Evolutionary conservation across 169 alveolate genomes (phyloP).

Genomic region (Neospora caninum): DNA sequence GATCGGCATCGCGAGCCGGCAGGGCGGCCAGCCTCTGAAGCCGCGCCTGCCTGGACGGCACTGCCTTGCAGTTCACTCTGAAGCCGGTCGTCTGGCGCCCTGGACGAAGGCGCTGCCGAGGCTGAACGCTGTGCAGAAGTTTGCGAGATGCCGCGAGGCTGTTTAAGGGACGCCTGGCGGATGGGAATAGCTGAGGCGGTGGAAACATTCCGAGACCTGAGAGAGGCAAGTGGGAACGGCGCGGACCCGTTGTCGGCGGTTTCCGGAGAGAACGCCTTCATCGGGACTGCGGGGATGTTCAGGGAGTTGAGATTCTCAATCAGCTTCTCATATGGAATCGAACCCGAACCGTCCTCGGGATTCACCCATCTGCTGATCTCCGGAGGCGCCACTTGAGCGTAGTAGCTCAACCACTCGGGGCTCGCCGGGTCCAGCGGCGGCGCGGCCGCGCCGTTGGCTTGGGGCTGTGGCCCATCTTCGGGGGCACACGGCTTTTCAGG

Average conservation of each 20-base stretch:
- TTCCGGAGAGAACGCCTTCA: neutral
- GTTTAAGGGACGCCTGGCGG: neutral
- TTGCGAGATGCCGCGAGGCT: neutral
- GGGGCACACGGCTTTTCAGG: neutral
- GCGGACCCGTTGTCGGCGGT: neutral
- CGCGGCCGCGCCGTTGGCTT: neutral
- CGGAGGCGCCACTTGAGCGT: conserved; percentile 58
- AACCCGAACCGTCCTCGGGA: conserved; percentile 59
- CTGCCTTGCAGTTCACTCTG: neutral
- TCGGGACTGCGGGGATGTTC: conserved; percentile 55
- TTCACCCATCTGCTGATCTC: conserved; percentile 67
- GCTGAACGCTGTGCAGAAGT: neutral
- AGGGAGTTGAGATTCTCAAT: conserved; percentile 57
- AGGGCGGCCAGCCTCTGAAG: neutral
- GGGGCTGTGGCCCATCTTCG: neutral
- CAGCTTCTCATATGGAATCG: conserved; percentile 60
- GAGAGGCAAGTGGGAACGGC: too few relatives aligned
- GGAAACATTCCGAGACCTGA: neutral
- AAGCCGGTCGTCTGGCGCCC: neutral
- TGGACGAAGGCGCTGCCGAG: neutral
- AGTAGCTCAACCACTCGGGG: conserved; percentile 61
- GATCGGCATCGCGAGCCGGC: neutral
- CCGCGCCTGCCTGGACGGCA: neutral
- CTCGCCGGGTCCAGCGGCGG: neutral
- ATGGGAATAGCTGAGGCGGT: neutral